Base-by-base conservation (phyloP, 441 rosid genomes). In the Codiaeum variegatum region DNA sequence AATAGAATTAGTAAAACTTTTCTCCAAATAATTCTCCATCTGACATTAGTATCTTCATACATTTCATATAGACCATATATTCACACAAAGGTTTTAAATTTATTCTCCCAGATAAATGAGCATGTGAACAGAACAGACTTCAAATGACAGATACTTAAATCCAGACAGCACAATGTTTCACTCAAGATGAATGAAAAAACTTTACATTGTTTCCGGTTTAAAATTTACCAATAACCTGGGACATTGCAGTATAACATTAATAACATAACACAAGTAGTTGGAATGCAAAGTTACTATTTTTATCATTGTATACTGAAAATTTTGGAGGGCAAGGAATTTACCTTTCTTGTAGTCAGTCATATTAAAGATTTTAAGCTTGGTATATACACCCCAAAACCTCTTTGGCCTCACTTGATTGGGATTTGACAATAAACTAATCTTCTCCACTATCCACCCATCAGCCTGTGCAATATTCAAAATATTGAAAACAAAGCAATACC, bases 311-410 rank as follows among this genome's bases (percentile, higher is more conserved):
- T 29, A 32, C 29, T 34, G 19, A 61, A 34, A 67, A 70, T 21
- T 31, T 63, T 19, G 29, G 65, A 32, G 31, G 36, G 42, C 16
- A 6, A 18, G 2, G 19, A 29, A 31, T 47, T 65, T 64, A 92
- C 98, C 97, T 86, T 90, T 92, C 73, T 78, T 85, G 80, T 94
- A 94, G 75, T 80, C 80, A 36, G 92, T 90, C 96, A 94, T 86
- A 72, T 92, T 90, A 65, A 94, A 94, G 73, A 94, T 90, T 76
- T 92, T 94, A 6, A 94, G 87, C 83, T 94, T 91, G 18, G 98
- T 91, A 71, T 94, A 94, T 61, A 94, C 97, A 71, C 95, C 97
- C 98, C 98, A 94, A 78, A 90, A 92, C 66, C 97, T 89, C 74
- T 72, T 86, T 0, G 97, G 95, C 52, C 95, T 93, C 68, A 86